phyloP scores from a whole-genome alignment of 1,284 basidiomycete genomes.

The Fomitiporia mediterranea region DNA sequence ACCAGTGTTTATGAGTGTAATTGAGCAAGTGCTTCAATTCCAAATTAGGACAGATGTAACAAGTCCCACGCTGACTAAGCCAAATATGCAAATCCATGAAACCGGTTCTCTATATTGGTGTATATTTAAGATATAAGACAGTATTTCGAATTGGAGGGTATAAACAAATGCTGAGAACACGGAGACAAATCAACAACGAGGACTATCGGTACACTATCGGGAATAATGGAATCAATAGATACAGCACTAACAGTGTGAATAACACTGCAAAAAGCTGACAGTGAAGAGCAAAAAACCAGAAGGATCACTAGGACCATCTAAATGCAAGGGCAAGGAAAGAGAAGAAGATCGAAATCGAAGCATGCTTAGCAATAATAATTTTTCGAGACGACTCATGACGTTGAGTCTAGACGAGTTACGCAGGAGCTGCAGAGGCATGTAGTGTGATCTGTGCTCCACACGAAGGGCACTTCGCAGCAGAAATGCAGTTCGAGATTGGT shows the following conservation, averaged over 20 bases:
- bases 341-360: not conserved
- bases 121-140: not conserved
- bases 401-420: not conserved
- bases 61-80: too few relatives aligned
- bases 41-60: too few relatives aligned
- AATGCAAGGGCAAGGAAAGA: not conserved
- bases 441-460: slow-evolving; percentile 4
- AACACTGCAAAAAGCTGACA: slow-evolving; percentile 1
- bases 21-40: too few relatives aligned
- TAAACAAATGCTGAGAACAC: not conserved
- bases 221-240: not conserved
- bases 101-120: not conserved
- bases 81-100: too few relatives aligned
- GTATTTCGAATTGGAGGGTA: not conserved
- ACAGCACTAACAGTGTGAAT: not conserved
- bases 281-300: not conserved
- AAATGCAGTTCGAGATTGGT: not conserved
- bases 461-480: slow-evolving; percentile 1
- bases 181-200: not conserved
- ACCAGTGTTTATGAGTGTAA: not conserved
- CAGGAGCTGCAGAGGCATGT: not conserved
- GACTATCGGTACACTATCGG: not conserved
- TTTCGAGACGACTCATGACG: not conserved
- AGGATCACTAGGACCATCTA: not conserved
- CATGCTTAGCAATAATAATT: not conserved